Evolutionary conservation across 331 rosid genomes (phyloP).

Genomic region (Quercus tomentella): DNA sequence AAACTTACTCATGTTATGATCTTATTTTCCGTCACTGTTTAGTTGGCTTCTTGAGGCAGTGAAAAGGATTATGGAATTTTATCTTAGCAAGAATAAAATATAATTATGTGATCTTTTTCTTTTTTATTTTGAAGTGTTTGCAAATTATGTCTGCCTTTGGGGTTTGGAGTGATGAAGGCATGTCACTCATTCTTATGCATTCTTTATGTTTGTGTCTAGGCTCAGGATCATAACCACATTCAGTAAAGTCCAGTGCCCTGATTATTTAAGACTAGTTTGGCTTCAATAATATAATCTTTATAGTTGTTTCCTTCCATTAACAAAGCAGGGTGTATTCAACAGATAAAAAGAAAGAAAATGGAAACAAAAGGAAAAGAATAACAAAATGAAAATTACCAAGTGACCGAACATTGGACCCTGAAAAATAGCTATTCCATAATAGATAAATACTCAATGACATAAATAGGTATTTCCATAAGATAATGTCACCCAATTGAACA

Average conservation of each 20-base stretch:
- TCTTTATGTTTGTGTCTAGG: not conserved
- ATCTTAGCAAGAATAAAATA: too few relatives aligned
- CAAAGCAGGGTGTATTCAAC: not conserved
- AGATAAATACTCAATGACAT: not conserved
- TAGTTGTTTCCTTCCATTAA: not conserved
- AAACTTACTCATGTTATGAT: too few relatives aligned
- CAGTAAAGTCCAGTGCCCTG: not conserved
- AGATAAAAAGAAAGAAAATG: not conserved
- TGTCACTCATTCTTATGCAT: not conserved
- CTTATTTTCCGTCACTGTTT: too few relatives aligned
- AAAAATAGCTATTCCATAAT: not conserved
- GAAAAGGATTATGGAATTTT: too few relatives aligned
- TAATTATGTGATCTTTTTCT: not conserved
- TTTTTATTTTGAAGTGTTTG: not conserved
- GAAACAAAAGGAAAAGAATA: not conserved
- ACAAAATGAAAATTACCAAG: not conserved
- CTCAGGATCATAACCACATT: not conserved
- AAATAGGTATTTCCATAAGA: not conserved
- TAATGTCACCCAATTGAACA: slow-evolving; percentile 11
- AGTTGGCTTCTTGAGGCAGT: too few relatives aligned
- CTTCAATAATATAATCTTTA: not conserved
- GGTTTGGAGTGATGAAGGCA: not conserved
- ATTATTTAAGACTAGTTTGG: not conserved
- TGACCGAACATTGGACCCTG: not conserved
- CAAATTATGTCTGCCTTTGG: not conserved